phyloP scores from a whole-genome alignment of 225 moss, liverwort and hornwort species.

The Neckera pumila region DNA sequence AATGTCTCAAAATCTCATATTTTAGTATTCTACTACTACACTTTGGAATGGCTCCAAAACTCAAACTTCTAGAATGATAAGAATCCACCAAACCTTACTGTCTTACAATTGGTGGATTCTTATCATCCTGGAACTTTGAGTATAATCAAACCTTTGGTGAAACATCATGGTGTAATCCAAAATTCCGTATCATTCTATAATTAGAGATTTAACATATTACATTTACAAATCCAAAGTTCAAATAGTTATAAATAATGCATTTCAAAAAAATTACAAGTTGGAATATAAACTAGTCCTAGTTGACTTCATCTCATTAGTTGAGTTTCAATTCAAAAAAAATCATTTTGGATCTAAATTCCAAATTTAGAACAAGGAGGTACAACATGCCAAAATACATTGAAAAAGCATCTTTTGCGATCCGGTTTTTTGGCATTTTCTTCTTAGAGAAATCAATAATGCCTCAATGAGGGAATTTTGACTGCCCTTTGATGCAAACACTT shows the following conservation, averaged over 20 bases:
- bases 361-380: accelerated
- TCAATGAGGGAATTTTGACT: background rate
- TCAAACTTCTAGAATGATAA: no score
- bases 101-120: no score
- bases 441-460: background rate
- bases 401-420: background rate
- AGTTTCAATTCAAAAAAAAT: background rate
- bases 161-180: no score
- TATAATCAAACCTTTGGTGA: no score
- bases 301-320: background rate
- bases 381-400: background rate
- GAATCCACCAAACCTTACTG: no score
- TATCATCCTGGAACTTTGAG: no score
- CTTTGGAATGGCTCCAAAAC: no score
- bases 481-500: background rate
- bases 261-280: background rate
- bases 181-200: background rate
- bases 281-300: background rate
- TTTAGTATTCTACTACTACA: no score
- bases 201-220: background rate
- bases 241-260: background rate
- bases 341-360: background rate
- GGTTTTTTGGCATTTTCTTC: accelerated
- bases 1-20: no score
- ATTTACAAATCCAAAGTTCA: background rate